Percentiles rank a stretch among this genome's conserved stretches.
phyloP scores from a whole-genome alignment of 805 yeast genomes.

The Nakazawaea peltata region DNA sequence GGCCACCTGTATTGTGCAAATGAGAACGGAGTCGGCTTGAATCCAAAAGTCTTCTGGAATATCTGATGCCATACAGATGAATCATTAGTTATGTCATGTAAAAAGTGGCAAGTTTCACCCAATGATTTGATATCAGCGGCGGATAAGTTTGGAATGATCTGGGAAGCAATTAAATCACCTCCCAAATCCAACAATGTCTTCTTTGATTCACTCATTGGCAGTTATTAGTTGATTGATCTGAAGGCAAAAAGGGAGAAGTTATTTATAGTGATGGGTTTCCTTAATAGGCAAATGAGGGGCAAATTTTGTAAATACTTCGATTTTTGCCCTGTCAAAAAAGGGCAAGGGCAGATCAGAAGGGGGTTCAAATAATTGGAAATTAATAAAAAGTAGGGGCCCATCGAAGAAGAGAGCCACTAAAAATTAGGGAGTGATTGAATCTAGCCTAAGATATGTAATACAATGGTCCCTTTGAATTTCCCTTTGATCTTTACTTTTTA shows the following conservation, averaged over 20 bases:
- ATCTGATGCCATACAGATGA: conserved; percentile 37
- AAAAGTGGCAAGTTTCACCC: conserved; percentile 28
- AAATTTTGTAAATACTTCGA: no score
- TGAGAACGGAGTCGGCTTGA: conserved; percentile 32
- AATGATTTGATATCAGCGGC: conserved; percentile 33
- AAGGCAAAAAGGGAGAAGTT: no score
- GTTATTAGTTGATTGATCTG: neutral
- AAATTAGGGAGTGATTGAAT: no score
- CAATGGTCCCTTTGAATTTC: no score
- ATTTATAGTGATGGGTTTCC: no score
- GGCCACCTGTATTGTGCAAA: conserved; percentile 40
- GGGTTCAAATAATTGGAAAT: neutral
- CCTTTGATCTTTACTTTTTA: no score
- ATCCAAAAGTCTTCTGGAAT: conserved; percentile 36
- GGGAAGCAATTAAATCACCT: conserved; percentile 31
- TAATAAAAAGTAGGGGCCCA: neutral
- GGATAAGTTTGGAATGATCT: conserved; percentile 25
- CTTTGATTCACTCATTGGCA: no score
- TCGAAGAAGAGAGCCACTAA: no score
- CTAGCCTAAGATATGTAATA: no score
- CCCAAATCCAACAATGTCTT: conserved; percentile 20
- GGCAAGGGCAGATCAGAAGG: no score
- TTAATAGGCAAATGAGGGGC: no score
- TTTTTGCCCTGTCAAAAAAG: no score
- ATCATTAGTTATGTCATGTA: conserved; percentile 26